Base-by-base conservation (phyloP, 768 basidiomycete genomes). In the Amanita rimosa region DNA sequence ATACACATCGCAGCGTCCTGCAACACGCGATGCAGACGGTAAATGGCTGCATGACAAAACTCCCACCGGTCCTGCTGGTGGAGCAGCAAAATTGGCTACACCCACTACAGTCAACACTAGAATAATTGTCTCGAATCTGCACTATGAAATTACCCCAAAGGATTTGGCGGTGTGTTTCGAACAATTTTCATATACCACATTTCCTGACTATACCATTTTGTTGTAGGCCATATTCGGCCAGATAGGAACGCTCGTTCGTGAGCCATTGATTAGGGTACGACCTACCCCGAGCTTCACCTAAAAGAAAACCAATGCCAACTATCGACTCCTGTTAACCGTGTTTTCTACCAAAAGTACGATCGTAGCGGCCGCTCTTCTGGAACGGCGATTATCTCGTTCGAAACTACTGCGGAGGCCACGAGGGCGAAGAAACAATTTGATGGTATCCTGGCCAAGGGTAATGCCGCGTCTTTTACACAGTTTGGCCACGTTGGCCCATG, bases 191-290 rank as follows among this genome's bases (percentile, higher is more conserved):
- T 34, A 46, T 34, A 22, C 44, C 27, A 34, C 22, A 46, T 39
- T 38, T 24, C 35, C 39, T 17, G 17, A 51, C 22, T 46, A 37
- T 26, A 14, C 21, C 11, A 2, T 31, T 37, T 22, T 16, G 40
- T 33, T 24, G 37, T 41, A 94, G 90, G 74, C 77, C 67, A 90
- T 94, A 57, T 95, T 94, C 75, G 86, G 89, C 60, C 81, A 86
- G 64, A 83, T 89, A 66, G 91, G 91, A 72, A 89, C 87, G 70
- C 80, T 95, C 67, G 76, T 89, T 61, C 83, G 89, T 67, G 89
- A 92, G 75, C 91, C 91, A 70, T 69, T 80, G 66, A 91, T 95
- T 67, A 89, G 86, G 85, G 91, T 95, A 92, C 84, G 92, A 75
- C 74, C 66, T 70, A 73, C 76, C 76, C 69, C 72, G 64, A 73